Percentiles rank a stretch among this genome's conserved stretches.
phyloP scores from a whole-genome alignment of 345 rosid species.

The Moricandia arvensis region DNA sequence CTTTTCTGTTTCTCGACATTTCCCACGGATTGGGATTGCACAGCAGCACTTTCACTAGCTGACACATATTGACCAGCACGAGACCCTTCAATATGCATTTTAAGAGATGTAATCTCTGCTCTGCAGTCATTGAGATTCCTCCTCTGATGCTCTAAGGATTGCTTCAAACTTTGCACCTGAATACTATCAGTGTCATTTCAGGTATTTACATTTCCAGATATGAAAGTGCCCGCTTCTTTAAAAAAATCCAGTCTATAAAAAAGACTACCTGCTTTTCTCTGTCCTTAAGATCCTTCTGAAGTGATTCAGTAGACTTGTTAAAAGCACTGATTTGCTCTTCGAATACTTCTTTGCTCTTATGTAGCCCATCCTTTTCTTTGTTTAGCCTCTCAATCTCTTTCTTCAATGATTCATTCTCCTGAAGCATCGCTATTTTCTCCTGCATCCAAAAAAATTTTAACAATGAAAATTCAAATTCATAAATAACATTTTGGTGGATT shows the following conservation, averaged over 20 bases:
- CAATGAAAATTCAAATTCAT: conserved; percentile 21
- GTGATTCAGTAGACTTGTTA: conserved; percentile 63
- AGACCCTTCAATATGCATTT: conserved; percentile 88
- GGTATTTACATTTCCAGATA: conserved; percentile 26
- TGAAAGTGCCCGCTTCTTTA: conserved; percentile 14
- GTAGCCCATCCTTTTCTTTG: conserved; percentile 57
- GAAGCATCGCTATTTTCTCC: conserved; percentile 94
- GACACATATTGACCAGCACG: conserved; percentile 49
- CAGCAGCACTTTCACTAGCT: conserved; percentile 47
- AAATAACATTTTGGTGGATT: conserved; percentile 3
- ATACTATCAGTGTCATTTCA: conserved; percentile 32
- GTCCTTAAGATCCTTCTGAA: conserved; percentile 81
- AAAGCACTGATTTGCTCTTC: conserved; percentile 71
- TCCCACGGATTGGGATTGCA: conserved; percentile 53
- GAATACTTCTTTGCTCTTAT: conserved; percentile 56
- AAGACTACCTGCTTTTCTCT: conserved; percentile 73
- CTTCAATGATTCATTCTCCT: conserved; percentile 59
- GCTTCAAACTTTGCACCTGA: conserved; percentile 78
- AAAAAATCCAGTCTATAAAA: conserved; percentile 25
- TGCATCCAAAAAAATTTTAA: conserved; percentile 39
- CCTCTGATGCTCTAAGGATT: conserved; percentile 65
- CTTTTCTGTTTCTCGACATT: conserved; percentile 59
- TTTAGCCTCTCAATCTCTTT: conserved; percentile 58
- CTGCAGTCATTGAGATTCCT: conserved; percentile 83
- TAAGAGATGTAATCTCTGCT: conserved; percentile 88